phyloP scores from a whole-genome alignment of 2,329 filamentous ascomycete species.

The Diaporthe destruens region DNA sequence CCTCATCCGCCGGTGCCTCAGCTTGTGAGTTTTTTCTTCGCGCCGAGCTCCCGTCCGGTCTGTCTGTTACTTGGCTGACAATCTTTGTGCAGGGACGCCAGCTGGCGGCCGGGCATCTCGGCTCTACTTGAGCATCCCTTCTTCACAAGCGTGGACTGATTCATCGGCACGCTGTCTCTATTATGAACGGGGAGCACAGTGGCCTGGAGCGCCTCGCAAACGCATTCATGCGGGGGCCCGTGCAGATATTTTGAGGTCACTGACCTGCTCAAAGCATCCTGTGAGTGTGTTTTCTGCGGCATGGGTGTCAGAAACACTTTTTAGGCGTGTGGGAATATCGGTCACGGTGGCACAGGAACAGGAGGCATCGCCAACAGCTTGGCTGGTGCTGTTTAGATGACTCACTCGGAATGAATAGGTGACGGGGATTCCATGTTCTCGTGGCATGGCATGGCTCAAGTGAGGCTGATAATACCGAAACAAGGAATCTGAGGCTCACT shows the following conservation, averaged over 20 bases:
- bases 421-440: not conserved
- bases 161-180: not conserved
- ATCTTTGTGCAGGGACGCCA: not conserved
- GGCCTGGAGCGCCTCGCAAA: too few species aligned
- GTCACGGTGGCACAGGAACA: not conserved
- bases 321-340: not conserved
- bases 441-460: not conserved
- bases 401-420: not conserved
- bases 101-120: slow-evolving; percentile 4
- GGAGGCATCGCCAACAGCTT: not conserved
- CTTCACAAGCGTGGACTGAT: not conserved
- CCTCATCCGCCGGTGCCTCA: slow-evolving; percentile 33
- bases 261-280: not conserved
- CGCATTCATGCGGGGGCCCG: not conserved
- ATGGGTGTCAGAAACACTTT: not conserved
- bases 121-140: slow-evolving; percentile 19
- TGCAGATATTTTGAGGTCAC: not conserved
- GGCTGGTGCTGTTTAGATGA: not conserved
- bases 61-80: slow-evolving; percentile 1
- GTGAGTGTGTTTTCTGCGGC: not conserved
- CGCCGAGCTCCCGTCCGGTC: too few species aligned
- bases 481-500: not conserved
- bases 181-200: too few species aligned
- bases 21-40: slow-evolving; percentile 9
- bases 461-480: not conserved